Evolutionary conservation across 1,139 yeast species (phyloP).

Genomic region (Candida frijolesensis): DNA sequence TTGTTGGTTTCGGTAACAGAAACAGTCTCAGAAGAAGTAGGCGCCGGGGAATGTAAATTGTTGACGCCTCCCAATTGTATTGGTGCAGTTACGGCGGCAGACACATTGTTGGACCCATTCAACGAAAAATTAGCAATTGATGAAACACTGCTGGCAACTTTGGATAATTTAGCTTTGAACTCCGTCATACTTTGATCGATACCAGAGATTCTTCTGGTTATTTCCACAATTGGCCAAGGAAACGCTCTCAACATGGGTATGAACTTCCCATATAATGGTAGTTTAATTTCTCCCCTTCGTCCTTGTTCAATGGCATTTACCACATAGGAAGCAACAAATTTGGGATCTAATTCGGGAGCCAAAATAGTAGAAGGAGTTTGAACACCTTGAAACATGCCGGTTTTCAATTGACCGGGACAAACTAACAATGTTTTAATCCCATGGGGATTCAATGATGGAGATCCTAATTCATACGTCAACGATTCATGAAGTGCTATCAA

Average conservation of each 20-base stretch:
- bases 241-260: conserved; percentile 70
- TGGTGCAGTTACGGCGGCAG: conserved; percentile 2
- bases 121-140: conserved; percentile 18
- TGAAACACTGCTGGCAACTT: conserved; percentile 21
- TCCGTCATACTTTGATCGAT: conserved; percentile 59
- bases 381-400: conserved; percentile 71
- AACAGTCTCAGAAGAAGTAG: background rate
- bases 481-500: conserved; percentile 83
- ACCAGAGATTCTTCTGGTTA: conserved; percentile 57
- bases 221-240: conserved; percentile 71
- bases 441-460: conserved; percentile 44
- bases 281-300: conserved; percentile 63
- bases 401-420: conserved; percentile 84
- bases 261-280: conserved; percentile 76
- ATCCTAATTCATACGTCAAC: conserved; percentile 67
- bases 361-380: conserved; percentile 68
- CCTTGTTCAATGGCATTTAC: conserved; percentile 62
- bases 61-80: background rate
- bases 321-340: conserved; percentile 60
- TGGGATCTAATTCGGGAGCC: conserved; percentile 82
- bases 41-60: background rate
- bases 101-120: conserved; percentile 5
- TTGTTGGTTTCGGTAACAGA: background rate
- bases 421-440: conserved; percentile 75
- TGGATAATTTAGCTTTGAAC: conserved; percentile 25